These are phyloP conservation scores for Dendrostoma leiphaemia DNA, from an alignment of 2,329 filamentous ascomycete genomes.

Conservation along the genomic window DNA sequence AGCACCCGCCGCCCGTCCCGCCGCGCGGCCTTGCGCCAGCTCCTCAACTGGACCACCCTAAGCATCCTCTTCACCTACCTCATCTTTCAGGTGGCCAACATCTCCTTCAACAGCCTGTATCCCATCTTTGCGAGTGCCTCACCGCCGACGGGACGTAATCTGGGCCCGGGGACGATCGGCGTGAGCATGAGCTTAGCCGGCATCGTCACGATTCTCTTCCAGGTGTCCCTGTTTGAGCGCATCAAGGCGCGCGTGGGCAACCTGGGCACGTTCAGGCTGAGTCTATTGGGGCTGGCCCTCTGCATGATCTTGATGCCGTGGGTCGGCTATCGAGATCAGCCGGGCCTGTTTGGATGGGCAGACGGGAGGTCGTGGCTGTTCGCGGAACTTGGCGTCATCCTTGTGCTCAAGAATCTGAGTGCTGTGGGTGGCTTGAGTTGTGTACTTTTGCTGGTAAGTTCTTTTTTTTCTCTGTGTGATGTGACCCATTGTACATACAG, in stretches of 20 bases:
- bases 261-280: conserved; percentile 75
- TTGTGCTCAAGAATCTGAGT: conserved; percentile 87
- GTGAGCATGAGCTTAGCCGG: conserved; percentile 83
- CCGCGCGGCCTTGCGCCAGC: conserved; percentile 41
- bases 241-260: conserved; percentile 81
- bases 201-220: conserved; percentile 82
- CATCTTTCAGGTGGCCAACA: conserved; percentile 90
- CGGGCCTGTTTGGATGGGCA: conserved; percentile 54
- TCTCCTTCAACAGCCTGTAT: conserved; percentile 92
- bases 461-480: neutral
- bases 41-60: conserved; percentile 79
- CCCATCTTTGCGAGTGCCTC: conserved; percentile 83
- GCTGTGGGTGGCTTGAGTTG: conserved; percentile 87
- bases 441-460: conserved; percentile 76
- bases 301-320: conserved; percentile 88
- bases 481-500: neutral
- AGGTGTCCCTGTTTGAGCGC: conserved; percentile 78
- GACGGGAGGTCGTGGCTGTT: conserved; percentile 71
- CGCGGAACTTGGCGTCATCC: conserved; percentile 72
- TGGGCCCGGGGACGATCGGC: conserved; percentile 79
- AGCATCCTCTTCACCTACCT: conserved; percentile 82
- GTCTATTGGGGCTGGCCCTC: conserved; percentile 75
- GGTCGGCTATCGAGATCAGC: conserved; percentile 71
- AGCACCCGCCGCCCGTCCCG: conserved; percentile 46
- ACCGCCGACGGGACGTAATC: conserved; percentile 71